Evolutionary conservation across 345 rosid species (phyloP).

Genomic region (Eutrema heterophyllum): DNA sequence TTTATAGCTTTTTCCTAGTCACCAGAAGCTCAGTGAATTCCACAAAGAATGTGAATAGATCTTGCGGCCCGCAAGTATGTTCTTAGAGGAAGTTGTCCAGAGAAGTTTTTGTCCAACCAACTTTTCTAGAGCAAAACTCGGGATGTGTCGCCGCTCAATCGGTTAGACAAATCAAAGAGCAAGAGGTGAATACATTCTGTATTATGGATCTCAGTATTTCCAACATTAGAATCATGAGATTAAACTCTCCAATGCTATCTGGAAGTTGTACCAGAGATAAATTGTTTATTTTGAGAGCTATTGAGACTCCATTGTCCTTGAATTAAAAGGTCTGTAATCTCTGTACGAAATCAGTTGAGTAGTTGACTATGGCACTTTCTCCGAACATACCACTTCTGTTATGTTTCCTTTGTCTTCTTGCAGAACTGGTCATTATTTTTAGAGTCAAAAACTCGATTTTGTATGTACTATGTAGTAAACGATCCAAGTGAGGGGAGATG

Average conservation of each 20-base stretch:
- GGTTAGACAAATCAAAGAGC: not conserved
- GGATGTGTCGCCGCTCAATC: not conserved
- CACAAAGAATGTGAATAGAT: not conserved
- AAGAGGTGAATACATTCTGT: not conserved
- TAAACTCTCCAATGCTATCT: not conserved
- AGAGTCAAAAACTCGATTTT: not conserved
- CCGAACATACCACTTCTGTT: not conserved
- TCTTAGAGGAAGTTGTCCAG: not conserved
- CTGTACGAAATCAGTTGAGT: too few species aligned
- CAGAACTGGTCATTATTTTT: not conserved
- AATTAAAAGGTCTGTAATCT: too few species aligned
- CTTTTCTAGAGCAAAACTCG: not conserved
- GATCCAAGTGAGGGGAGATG: constrained; percentile 27
- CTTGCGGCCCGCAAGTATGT: not conserved
- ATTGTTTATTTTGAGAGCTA: not conserved
- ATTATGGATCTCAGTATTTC: not conserved
- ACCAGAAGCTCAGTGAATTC: not conserved
- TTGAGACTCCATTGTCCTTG: too few species aligned
- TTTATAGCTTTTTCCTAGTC: not conserved
- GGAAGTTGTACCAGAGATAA: not conserved
- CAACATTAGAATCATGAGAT: not conserved
- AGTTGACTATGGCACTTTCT: not conserved
- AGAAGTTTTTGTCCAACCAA: not conserved
- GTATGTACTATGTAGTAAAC: constrained; percentile 7
- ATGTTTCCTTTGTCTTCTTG: constrained; percentile 4